Base-by-base conservation (phyloP, 2,329 filamentous ascomycete genomes). In the Monilinia fructicola region DNA sequence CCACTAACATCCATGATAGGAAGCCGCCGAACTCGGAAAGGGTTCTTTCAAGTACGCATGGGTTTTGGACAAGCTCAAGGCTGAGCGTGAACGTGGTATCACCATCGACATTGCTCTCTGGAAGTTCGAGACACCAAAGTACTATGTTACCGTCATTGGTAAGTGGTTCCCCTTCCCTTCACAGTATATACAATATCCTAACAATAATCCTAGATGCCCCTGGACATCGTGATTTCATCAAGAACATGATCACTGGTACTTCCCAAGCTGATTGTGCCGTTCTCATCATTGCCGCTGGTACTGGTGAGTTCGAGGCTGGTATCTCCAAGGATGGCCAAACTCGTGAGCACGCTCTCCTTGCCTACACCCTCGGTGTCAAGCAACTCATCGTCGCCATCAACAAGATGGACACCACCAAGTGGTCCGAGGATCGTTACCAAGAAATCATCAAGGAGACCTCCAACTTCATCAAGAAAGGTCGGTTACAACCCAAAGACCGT, bases 161-260 rank as follows among this genome's bases (percentile, higher is more conserved):
- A 88, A 77, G 87, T 83, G 69, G 38, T 40, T 56, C 9, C 31
- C 60, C 63, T 21, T 31, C 14, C 55, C 44, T 42, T 38, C 28
- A 16, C 35, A 7, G 31, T 5, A 1, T 7, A 31, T 9, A 16
- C 50, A 40, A 52, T 16, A 65, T 65, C 54, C 70, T 71, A 66
- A 67, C 53, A n/a, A 10, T 23, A 18, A 21, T 31, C 38, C 7
- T 60, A 90, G 92, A 99, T 80, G 95, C 95, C 83, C 95, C 95
- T 79, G 95, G 95, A 85, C 95, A 99, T 86, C 94, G 95, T 95
- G 95, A 99, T 82, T 99, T 98, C 89, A 98, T 99, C 92, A 99
- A 99, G 94, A 99, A 98, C 93, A 99, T 99, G 95, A 99, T 99
- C 84, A 98, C 95, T 90, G 95, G 95, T 93, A 98, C 95, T 81